Conservation (phyloP, 495 filamentous ascomycete species). For the Annulohypoxylon bovei region DNA sequence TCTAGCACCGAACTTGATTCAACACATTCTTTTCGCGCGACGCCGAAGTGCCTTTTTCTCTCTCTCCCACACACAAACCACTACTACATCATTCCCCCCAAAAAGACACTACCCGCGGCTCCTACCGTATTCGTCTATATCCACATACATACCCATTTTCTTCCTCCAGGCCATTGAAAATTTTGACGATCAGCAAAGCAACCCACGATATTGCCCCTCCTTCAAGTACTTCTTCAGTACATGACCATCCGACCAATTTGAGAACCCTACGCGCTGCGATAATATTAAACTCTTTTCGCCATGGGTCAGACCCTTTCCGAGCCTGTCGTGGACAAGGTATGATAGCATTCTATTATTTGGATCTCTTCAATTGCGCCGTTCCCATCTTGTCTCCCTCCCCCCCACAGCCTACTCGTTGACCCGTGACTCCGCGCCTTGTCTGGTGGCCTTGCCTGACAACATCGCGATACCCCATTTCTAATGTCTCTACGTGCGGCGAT, state of each 20-base stretch:
- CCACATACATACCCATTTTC: constrained; percentile 13
- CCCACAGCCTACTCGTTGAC: constrained; percentile 4
- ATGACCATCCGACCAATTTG: constrained; percentile 25
- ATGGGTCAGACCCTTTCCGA: constrained; percentile 99
- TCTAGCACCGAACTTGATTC: constrained; percentile 20
- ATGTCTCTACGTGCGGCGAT: constrained; percentile 29
- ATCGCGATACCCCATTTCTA: constrained; percentile 30
- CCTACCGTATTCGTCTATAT: constrained; percentile 38
- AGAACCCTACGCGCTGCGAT: constrained; percentile 27
- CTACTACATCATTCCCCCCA: constrained; percentile 41
- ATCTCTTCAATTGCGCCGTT: constrained; percentile 34
- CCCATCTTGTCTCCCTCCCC: not conserved
- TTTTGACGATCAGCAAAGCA: constrained; percentile 36
- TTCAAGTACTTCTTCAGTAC: constrained; percentile 10
- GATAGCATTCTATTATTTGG: constrained; percentile 43
- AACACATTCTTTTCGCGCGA: constrained; percentile 41
- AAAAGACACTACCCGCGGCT: constrained; percentile 32
- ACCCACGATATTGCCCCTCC: constrained; percentile 38
- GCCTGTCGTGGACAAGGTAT: constrained; percentile 98
- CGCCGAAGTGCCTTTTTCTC: constrained; percentile 37
- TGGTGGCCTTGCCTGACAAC: constrained; percentile 36
- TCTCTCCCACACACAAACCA: constrained; percentile 41
- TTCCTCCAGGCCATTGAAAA: constrained; percentile 39
- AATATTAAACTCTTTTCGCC: constrained; percentile 40
- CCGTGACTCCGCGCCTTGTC: constrained; percentile 40